Evolutionary conservation across 345 rosid species (phyloP), one percentile per base, ranked within the genome.

Genomic region (Brassica rapa): DNA sequence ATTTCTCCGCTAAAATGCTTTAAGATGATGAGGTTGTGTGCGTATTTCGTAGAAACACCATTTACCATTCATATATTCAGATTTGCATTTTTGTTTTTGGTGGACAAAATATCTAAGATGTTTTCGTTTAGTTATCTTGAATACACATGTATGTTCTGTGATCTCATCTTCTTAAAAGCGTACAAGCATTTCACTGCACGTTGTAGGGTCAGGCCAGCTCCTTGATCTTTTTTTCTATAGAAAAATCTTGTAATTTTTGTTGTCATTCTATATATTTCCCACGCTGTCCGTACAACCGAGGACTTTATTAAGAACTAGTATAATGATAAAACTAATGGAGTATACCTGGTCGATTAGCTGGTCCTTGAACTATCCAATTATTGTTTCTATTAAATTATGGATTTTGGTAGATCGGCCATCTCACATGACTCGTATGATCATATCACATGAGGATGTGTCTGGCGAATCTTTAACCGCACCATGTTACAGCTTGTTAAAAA

Each of bases 151-250:
- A 32, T 62, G 21, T 14, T n/a, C 19, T 62, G 66, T 14, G 21
- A 66, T 59, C 61, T 27, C 37, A 66, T 60, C 35, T 43, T 43
- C 62, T 19, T 43, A 41, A 39, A 39, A 66, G 59, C 21, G 33
- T 62, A 16, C 72, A 29, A 56, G 62, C 68, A 71, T 29, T 71
- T 71, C 68, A 71, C 39, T 71, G 29, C 81, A 77, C 76, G 76
- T 71, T 77, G 72, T 77, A 77, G 72, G 81, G 76, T 77, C 72
- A 71, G 27, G 49, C 81, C 76, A 71, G 72, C 51, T 71, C 76
- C 76, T 53, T 35, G 1, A 35, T 39, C 4, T 16, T 71, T 51
- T 51, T 5, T 51, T 15, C 10, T 29, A 27, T 6, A 14, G 37
- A 12, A 23, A 57, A 23, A 27, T 23, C 27, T 8, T 9, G 62